phyloP scores from a whole-genome alignment of 345 rosid genomes.

The Mallotus nudiflorus region DNA sequence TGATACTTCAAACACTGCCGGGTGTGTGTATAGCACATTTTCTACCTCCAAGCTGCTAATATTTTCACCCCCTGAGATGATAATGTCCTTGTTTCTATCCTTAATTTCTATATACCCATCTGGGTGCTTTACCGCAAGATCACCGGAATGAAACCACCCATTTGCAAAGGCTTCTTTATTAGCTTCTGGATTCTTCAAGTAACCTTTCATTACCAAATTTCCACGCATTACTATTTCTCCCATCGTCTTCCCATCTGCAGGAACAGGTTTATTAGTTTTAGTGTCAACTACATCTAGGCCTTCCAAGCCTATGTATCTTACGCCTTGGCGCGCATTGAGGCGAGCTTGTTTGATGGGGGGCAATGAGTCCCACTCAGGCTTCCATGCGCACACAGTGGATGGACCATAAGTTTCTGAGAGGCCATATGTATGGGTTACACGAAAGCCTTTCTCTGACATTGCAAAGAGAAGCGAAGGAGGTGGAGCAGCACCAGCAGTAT shows the following conservation, averaged over 20 bases:
- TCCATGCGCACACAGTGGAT: conserved; percentile 80
- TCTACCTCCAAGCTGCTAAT: conserved; percentile 91
- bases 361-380: conserved; percentile 85
- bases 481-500: conserved; percentile 92
- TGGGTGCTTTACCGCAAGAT: conserved; percentile 81
- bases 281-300: conserved; percentile 65
- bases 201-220: conserved; percentile 83
- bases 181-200: conserved; percentile 75
- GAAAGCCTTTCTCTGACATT: conserved; percentile 78
- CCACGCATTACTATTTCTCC: conserved; percentile 91
- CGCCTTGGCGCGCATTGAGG: conserved; percentile 93
- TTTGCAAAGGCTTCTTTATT: conserved; percentile 74
- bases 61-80: conserved; percentile 94
- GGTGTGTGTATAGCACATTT: conserved; percentile 66
- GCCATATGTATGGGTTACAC: conserved; percentile 81
- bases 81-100: conserved; percentile 86
- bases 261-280: conserved; percentile 62
- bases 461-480: conserved; percentile 71
- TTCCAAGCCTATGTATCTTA: conserved; percentile 65
- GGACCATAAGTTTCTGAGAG: conserved; percentile 95
- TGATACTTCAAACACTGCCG: conserved; percentile 73
- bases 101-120: conserved; percentile 86
- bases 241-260: conserved; percentile 74
- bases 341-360: conserved; percentile 75
- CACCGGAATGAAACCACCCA: conserved; percentile 91